A percentile compares a stretch with the other conserved stretches of the same genome.
Evolutionary conservation across 345 rosid species (phyloP).

Genomic region (Sapria himalayana): DNA sequence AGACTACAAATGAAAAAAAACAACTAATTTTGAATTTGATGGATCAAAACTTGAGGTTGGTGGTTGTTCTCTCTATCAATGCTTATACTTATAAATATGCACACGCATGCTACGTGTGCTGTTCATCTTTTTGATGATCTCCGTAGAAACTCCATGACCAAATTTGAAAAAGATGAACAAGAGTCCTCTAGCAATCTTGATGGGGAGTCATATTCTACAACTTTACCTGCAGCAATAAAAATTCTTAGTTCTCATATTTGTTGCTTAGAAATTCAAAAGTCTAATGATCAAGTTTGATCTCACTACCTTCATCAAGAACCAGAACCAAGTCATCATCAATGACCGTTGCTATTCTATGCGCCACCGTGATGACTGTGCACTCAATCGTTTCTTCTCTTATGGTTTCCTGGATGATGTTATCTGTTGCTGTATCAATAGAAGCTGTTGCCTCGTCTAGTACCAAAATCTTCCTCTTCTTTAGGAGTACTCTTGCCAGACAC

Average conservation of each 20-base stretch:
- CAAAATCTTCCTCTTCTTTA: conserved; percentile 44
- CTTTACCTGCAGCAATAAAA: conserved; percentile 21
- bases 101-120: no score
- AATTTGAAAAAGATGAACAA: conserved; percentile 40
- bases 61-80: no score
- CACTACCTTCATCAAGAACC: conserved; percentile 68
- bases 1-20: no score
- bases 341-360: conserved; percentile 72
- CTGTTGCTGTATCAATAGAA: conserved; percentile 68
- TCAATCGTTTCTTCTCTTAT: conserved; percentile 49
- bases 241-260: no score
- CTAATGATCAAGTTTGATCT: no score
- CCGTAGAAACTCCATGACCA: conserved; percentile 35
- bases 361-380: conserved; percentile 68
- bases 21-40: no score
- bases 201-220: conserved; percentile 26
- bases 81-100: no score
- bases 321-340: conserved; percentile 67
- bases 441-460: conserved; percentile 85
- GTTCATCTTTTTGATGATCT: conserved; percentile 33
- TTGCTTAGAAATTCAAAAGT: not conserved
- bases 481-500: conserved; percentile 57
- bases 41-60: no score
- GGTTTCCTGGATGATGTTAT: conserved; percentile 53
- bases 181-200: conserved; percentile 28